These are phyloP conservation scores for Stevia rebaudiana DNA, from an alignment of 140 eudicot genomes.

Conservation along the genomic window DNA sequence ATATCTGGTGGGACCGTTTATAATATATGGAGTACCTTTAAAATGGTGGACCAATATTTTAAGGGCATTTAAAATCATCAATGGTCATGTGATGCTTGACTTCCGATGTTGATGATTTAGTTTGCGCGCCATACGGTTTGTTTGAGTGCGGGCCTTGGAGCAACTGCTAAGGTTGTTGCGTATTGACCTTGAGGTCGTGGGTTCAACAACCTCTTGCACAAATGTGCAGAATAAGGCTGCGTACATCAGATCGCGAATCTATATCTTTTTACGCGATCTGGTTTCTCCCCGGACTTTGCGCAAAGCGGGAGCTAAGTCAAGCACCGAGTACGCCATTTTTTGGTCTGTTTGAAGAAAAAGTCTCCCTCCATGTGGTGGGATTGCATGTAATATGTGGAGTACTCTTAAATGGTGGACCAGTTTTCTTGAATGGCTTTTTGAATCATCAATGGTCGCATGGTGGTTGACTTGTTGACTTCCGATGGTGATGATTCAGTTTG, in stretches of 20 bases:
- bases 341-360: conserved; percentile 83
- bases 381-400: conserved; percentile 39
- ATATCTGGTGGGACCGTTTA: conserved; percentile 39
- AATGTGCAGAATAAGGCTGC: too few species aligned
- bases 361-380: conserved; percentile 42
- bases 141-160: too few species aligned
- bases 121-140: conserved; percentile 75
- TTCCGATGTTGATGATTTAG: conserved; percentile 76
- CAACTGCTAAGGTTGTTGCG: too few species aligned
- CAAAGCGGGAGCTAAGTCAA: too few species aligned
- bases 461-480: conserved; percentile 61
- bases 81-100: conserved; percentile 54
- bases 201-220: too few species aligned
- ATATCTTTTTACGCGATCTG: too few species aligned
- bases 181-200: too few species aligned
- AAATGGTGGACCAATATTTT: conserved; percentile 60
- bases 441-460: conserved; percentile 72
- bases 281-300: too few species aligned
- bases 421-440: conserved; percentile 68
- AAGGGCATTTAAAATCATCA: conserved; percentile 90
- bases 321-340: too few species aligned
- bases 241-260: too few species aligned
- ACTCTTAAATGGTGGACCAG: conserved; percentile 77
- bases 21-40: conserved; percentile 56
- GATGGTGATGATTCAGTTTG: conserved; percentile 82